Conservation (phyloP, 371 early-diverging fungal species). For the Mortierella sp. region DNA sequence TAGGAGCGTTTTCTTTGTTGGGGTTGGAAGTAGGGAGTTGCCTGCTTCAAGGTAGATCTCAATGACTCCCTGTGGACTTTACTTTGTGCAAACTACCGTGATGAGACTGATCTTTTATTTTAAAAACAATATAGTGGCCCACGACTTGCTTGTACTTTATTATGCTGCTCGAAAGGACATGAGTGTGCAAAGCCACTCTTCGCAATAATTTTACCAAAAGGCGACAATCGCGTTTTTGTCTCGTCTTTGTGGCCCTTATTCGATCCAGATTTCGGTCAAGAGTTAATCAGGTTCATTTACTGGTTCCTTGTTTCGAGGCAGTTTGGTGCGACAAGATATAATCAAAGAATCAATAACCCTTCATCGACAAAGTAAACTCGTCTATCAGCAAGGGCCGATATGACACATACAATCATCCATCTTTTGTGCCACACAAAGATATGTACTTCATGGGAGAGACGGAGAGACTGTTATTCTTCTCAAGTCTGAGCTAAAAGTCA, state of each 20-base stretch:
- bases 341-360: too few relatives aligned
- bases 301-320: too few relatives aligned
- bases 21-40: slow-evolving; percentile 37
- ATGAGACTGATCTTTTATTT: neutral
- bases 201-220: neutral
- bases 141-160: slow-evolving; percentile 34
- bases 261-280: too few relatives aligned
- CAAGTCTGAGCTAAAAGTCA: neutral
- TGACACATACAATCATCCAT: too few relatives aligned
- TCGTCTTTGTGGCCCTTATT: too few relatives aligned
- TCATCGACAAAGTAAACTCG: too few relatives aligned
- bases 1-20: slow-evolving; percentile 25
- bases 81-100: neutral
- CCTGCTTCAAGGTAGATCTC: slow-evolving; percentile 27
- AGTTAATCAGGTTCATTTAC: too few relatives aligned
- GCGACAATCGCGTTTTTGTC: too few relatives aligned
- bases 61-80: neutral
- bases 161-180: slow-evolving; percentile 33
- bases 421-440: too few relatives aligned
- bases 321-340: too few relatives aligned
- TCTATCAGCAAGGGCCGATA: too few relatives aligned
- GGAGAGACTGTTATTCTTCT: neutral
- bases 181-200: neutral
- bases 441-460: neutral
- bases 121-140: slow-evolving; percentile 17